phyloP scores from a whole-genome alignment of 2,329 filamentous ascomycete species.

The Cercospora sp. region DNA sequence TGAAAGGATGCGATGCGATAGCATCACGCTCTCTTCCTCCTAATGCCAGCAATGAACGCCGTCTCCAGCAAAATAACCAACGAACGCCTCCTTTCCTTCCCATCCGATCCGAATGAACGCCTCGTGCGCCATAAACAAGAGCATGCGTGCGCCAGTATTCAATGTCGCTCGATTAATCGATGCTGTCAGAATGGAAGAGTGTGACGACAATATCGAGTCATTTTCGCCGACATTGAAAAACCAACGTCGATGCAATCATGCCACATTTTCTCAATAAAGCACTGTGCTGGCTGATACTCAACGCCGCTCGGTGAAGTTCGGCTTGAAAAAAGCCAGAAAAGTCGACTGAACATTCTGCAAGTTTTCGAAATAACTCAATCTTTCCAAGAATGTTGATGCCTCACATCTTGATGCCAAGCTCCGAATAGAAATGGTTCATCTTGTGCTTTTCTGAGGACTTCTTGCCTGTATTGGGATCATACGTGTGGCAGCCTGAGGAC shows the following conservation, averaged over 20 bases:
- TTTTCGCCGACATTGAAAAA: too few relatives aligned
- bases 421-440: slow-evolving; percentile 68
- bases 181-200: neutral
- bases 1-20: too few relatives aligned
- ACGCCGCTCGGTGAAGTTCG: neutral
- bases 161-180: neutral
- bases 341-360: too few relatives aligned
- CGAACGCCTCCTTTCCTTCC: neutral
- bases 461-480: slow-evolving; percentile 73
- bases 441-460: slow-evolving; percentile 66
- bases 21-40: too few relatives aligned
- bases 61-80: neutral
- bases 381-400: neutral
- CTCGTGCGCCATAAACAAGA: too few relatives aligned
- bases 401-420: slow-evolving; percentile 42
- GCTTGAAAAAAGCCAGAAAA: neutral
- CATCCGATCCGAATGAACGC: too few relatives aligned
- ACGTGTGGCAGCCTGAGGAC: slow-evolving; percentile 77
- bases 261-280: too few relatives aligned
- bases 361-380: neutral
- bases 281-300: neutral
- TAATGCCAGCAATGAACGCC: too few relatives aligned
- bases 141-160: neutral
- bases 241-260: neutral
- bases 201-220: too few relatives aligned